Evolutionary conservation across 1,284 basidiomycete species (phyloP), one percentile per base, ranked within the genome.

Genomic region (Hemileia vastatrix): DNA sequence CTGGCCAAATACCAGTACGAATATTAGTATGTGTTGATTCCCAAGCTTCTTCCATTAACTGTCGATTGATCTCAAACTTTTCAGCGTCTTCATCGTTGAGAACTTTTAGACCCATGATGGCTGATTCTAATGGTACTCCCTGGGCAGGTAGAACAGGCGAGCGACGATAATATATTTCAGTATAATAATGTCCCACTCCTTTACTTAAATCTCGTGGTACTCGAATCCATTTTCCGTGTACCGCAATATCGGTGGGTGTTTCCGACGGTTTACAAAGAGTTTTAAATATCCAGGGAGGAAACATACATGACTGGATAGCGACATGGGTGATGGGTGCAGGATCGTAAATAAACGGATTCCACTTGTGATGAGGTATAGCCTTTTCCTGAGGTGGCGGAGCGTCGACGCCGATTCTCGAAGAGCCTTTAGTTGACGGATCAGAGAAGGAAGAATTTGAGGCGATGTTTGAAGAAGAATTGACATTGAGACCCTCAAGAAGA

Each of bases 151-250:
- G 23, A 5, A 44, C 54, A 32, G 54, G 59, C 6, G 51, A 44
- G 11, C 59, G 59, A 36, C 59, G 52, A 54, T 61, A 61, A 24
- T 61, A 61, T 27, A 61, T 54, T 21, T 61, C 59, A 1, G 59
- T 61, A 31, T 61, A 61, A 33, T 61, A 61, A 33, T 61, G 59
- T 18, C 59, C 59, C 4, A 61, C 59, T 15, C 59, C 59, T 24
- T 61, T 61, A 27, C 59, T 61, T 3, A 61, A n/a, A 21, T 61
- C 59, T 2, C 59, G 51, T 6, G 59, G 59, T n/a, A 61, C 59
- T 3, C 59, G 36, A 8, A 61, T 52, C 59, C 59, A 61, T 27
- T 18, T 54, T 5, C 59, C 59, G 51, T 61, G 54, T 19, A 61
- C 32, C 6, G 59, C 52, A 23, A 47, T 61, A 19, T 61, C 59